A percentile compares a stretch with the other conserved stretches of the same genome.
These are phyloP conservation scores for Melampsora americana DNA, from an alignment of 1,284 basidiomycete species.

Conservation along the genomic window DNA sequence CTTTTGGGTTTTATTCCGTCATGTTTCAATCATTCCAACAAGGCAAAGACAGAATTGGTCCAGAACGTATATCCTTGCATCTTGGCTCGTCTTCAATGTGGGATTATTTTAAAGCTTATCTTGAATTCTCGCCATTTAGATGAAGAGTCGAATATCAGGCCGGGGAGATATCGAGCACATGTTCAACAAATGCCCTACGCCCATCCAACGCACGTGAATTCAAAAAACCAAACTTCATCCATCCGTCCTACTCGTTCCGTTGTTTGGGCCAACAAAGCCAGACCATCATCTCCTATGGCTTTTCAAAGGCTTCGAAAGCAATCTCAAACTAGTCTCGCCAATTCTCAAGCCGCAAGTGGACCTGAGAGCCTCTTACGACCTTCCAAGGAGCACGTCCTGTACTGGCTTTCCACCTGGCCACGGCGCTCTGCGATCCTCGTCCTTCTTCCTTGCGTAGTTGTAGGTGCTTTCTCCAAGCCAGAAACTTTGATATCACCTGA, in stretches of 20 bases:
- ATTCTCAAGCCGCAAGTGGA: slow-evolving; percentile 47
- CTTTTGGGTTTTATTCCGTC: neutral
- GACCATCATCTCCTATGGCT: neutral
- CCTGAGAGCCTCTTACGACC: slow-evolving; percentile 54
- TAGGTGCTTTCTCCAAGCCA: slow-evolving; percentile 47
- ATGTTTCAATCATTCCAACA: slow-evolving; percentile 13
- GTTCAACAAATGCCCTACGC: neutral
- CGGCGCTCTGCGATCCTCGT: slow-evolving; percentile 59
- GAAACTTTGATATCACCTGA: neutral
- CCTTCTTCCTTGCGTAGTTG: slow-evolving; percentile 57
- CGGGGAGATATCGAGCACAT: slow-evolving; percentile 14
- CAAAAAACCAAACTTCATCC: neutral
- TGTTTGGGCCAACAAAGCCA: neutral
- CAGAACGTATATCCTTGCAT: neutral
- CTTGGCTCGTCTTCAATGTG: neutral
- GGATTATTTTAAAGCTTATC: neutral
- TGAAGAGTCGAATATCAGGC: slow-evolving; percentile 4
- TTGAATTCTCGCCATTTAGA: neutral
- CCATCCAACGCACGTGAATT: too few species aligned
- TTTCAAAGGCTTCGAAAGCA: neutral
- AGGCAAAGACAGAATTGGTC: neutral
- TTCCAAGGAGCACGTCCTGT: slow-evolving; percentile 56
- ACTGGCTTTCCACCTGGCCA: slow-evolving; percentile 58
- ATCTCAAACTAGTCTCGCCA: neutral
- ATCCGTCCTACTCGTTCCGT: neutral